Evolutionary conservation across 2,329 filamentous ascomycete species (phyloP).

Genomic region (Botrytis elliptica): DNA sequence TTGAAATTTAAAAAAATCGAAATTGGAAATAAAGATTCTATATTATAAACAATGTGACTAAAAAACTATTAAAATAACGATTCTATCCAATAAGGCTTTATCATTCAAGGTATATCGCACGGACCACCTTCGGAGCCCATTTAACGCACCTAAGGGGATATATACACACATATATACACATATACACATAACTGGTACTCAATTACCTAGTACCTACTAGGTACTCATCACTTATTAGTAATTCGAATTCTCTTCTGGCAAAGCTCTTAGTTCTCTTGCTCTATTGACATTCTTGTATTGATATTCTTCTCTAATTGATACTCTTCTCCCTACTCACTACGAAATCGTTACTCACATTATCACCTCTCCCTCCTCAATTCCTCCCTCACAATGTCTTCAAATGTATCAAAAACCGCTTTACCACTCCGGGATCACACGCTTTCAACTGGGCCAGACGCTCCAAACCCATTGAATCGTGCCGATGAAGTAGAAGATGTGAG

Average conservation of each 20-base stretch:
- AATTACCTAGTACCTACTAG: no score
- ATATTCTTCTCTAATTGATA: neutral
- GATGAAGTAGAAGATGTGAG: constrained; percentile 50
- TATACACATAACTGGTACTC: no score
- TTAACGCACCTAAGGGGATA: no score
- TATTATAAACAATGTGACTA: no score
- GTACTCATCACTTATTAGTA: neutral
- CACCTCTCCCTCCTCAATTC: neutral
- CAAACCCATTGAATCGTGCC: constrained; percentile 40
- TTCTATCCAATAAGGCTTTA: no score
- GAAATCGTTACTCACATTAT: no score
- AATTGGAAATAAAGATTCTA: no score
- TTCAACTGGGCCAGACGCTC: neutral
- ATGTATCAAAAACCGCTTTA: neutral
- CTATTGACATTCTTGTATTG: neutral
- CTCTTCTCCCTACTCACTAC: no score
- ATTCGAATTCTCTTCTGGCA: neutral
- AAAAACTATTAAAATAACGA: no score
- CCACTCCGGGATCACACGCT: constrained; percentile 23
- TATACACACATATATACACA: neutral
- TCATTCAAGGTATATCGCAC: no score
- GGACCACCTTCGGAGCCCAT: no score
- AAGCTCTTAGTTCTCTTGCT: neutral
- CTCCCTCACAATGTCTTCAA: constrained; percentile 16
- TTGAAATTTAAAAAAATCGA: no score